Conservation (phyloP, 352 stramenopile species). For the Phytophthora tentaculata region DNA sequence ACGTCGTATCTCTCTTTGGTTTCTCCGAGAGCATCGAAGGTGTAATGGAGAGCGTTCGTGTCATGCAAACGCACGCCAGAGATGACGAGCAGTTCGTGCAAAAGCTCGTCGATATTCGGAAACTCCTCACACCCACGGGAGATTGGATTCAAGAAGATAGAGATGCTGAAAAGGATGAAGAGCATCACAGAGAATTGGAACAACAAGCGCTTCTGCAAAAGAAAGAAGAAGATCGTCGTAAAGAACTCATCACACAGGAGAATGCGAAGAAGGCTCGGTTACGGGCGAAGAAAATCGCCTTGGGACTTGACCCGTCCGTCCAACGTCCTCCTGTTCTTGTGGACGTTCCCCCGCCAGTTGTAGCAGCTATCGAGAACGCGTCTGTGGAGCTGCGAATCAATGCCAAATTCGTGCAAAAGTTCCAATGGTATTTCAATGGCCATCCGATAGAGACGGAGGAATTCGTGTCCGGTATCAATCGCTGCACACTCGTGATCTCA, state of each 20-base stretch:
- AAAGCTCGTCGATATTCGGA: slow-evolving; percentile 54
- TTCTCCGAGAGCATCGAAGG: slow-evolving; percentile 54
- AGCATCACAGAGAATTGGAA: slow-evolving; percentile 37
- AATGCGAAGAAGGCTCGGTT: slow-evolving; percentile 49
- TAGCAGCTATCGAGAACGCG: slow-evolving; percentile 36
- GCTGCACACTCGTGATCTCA: slow-evolving; percentile 44
- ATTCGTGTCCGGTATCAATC: slow-evolving; percentile 32
- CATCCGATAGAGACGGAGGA: slow-evolving; percentile 20
- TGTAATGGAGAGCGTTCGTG: slow-evolving; percentile 53
- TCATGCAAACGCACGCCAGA: slow-evolving; percentile 46
- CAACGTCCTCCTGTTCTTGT: slow-evolving; percentile 47
- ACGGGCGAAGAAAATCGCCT: slow-evolving; percentile 64
- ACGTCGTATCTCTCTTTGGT: slow-evolving; percentile 52
- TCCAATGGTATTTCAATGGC: slow-evolving; percentile 64
- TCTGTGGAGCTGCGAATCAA: slow-evolving; percentile 49
- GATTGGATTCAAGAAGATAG: slow-evolving; percentile 63
- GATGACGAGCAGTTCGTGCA: slow-evolving; percentile 46
- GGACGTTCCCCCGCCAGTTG: slow-evolving; percentile 27
- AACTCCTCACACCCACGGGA: slow-evolving; percentile 54
- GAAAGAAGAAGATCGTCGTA: slow-evolving; percentile 36
- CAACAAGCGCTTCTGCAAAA: slow-evolving; percentile 30
- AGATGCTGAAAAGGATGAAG: slow-evolving; percentile 50
- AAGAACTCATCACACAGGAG: slow-evolving; percentile 42
- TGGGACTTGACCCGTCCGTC: slow-evolving; percentile 59
- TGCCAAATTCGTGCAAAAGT: slow-evolving; percentile 44